phyloP scores from a whole-genome alignment of 2,329 filamentous ascomycete species.

The Xylariaceae sp. region DNA sequence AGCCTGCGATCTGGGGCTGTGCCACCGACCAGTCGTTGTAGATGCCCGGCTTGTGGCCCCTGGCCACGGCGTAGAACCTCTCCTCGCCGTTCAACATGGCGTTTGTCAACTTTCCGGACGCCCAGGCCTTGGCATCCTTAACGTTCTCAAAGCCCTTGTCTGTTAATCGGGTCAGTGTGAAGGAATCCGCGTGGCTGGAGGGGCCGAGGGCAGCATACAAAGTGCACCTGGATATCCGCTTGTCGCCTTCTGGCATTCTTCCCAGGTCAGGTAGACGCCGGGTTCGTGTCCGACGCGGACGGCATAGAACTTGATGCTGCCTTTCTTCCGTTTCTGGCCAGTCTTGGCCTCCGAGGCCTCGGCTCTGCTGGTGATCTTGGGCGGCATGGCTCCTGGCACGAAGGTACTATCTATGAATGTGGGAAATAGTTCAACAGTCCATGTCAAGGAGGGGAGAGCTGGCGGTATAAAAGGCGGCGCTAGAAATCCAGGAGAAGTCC shows the following conservation, averaged over 20 bases:
- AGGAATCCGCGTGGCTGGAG: too few relatives aligned
- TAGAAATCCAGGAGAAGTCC: too few relatives aligned
- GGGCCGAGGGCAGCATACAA: slow-evolving; percentile 27
- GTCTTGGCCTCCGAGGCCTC: slow-evolving; percentile 11
- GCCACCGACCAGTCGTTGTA: slow-evolving; percentile 62
- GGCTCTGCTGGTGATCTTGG: slow-evolving; percentile 11
- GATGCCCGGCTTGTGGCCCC: slow-evolving; percentile 51
- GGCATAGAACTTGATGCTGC: slow-evolving; percentile 53
- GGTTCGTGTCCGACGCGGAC: slow-evolving; percentile 49
- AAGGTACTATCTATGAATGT: neutral
- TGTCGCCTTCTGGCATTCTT: slow-evolving; percentile 57
- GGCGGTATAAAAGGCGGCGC: too few relatives aligned
- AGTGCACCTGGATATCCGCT: slow-evolving; percentile 52
- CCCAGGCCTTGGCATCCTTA: too few relatives aligned
- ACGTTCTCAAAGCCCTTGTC: too few relatives aligned
- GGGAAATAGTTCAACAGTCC: neutral
- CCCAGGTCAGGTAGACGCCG: slow-evolving; percentile 55
- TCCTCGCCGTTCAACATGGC: slow-evolving; percentile 31
- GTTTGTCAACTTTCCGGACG: too few relatives aligned
- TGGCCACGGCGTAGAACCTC: slow-evolving; percentile 54
- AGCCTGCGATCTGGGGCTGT: slow-evolving; percentile 64
- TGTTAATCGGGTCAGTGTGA: too few relatives aligned
- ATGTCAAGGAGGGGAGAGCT: too few relatives aligned
- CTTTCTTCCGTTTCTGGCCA: slow-evolving; percentile 42
- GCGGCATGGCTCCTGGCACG: neutral